Evolutionary conservation across 495 filamentous ascomycete genomes (phyloP).

Genomic region (Aspergillus wentii): DNA sequence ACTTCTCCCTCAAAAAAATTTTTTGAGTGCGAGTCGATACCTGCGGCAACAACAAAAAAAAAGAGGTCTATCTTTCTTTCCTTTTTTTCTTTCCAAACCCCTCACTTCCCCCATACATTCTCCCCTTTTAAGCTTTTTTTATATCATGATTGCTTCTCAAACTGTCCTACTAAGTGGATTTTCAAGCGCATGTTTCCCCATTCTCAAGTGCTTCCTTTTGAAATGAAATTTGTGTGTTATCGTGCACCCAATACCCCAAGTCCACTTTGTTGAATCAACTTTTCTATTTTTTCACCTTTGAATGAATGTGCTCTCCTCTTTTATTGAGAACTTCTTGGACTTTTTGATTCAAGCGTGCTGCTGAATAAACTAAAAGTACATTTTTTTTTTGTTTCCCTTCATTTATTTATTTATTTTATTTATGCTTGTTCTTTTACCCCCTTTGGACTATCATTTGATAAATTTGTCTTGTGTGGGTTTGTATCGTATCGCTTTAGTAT

Average conservation of each 20-base stretch:
- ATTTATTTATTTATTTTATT: constrained; percentile 18
- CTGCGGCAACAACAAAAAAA: neutral
- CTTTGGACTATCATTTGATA: constrained; percentile 19
- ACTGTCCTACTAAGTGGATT: constrained; percentile 30
- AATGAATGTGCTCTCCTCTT: constrained; percentile 26
- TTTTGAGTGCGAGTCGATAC: too few species aligned
- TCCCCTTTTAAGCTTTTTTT: constrained; percentile 4
- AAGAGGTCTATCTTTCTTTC: constrained; percentile 2
- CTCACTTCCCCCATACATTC: neutral
- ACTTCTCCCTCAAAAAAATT: constrained; percentile 4
- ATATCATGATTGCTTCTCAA: constrained; percentile 23
- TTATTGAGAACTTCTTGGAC: constrained; percentile 30
- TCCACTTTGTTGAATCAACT: constrained; percentile 39
- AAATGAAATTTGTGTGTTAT: constrained; percentile 45
- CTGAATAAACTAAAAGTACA: constrained; percentile 42
- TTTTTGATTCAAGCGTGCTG: constrained; percentile 30
- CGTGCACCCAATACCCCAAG: constrained; percentile 45
- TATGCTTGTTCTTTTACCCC: constrained; percentile 7
- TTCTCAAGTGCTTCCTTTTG: constrained; percentile 37
- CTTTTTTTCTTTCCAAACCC: constrained; percentile 4
- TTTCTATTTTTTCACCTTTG: constrained; percentile 16
- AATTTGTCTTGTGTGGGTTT: constrained; percentile 22
- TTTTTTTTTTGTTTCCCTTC: constrained; percentile 19
- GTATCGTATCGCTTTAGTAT: constrained; percentile 33
- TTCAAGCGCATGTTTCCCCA: constrained; percentile 34